Conservation (phyloP, 139 green algal genomes). For the Tetraselmis striata region DNA sequence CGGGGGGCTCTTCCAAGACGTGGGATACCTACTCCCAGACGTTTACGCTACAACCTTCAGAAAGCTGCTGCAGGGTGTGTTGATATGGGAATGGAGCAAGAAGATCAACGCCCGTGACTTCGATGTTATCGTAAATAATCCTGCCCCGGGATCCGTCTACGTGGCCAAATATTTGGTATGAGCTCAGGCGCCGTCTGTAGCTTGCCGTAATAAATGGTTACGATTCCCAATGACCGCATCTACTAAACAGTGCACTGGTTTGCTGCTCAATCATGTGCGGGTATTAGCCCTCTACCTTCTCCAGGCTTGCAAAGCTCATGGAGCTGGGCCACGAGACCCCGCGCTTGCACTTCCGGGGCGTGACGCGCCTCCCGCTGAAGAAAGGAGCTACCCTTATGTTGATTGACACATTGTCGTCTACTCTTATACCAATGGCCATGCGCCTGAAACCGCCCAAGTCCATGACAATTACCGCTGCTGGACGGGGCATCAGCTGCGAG, state of each 20-base stretch:
- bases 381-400: background rate
- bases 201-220: no score
- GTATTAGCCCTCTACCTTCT: background rate
- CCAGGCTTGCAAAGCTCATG: background rate
- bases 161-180: background rate
- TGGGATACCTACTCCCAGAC: background rate
- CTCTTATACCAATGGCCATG: background rate
- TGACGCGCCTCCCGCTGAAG: background rate
- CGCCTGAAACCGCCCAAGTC: background rate
- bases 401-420: background rate
- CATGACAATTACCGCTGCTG: background rate
- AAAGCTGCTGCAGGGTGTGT: background rate
- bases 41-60: background rate
- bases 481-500: background rate
- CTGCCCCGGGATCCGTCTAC: background rate
- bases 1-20: background rate
- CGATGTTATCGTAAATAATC: background rate
- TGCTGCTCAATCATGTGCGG: no score
- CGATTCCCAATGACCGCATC: no score
- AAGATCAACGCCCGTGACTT: background rate
- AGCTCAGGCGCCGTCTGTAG: no score
- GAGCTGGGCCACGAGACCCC: background rate
- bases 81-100: background rate
- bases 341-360: background rate
- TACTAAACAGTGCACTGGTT: no score